phyloP scores from a whole-genome alignment of 2,329 filamentous ascomycete species.

The Pseudomassariella vexata region DNA sequence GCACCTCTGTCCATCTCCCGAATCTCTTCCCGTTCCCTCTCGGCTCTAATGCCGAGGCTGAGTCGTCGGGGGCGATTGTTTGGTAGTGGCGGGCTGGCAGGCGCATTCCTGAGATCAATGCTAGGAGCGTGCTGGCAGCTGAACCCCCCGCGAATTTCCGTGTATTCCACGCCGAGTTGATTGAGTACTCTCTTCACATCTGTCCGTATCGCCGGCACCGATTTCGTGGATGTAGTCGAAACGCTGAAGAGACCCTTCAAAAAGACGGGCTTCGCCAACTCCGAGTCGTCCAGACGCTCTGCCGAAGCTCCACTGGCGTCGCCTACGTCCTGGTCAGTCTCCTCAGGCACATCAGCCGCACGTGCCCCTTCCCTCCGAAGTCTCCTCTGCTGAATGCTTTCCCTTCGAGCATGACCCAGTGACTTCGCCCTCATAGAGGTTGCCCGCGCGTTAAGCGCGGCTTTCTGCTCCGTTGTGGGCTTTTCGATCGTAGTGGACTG shows the following conservation, averaged over 20 bases:
- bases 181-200: slow-evolving; percentile 89
- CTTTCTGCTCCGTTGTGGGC: slow-evolving; percentile 44
- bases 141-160: slow-evolving; percentile 91
- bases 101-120: slow-evolving; percentile 75
- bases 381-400: slow-evolving; percentile 86
- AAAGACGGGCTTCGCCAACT: slow-evolving; percentile 88
- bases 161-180: slow-evolving; percentile 83
- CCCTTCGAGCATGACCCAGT: slow-evolving; percentile 78
- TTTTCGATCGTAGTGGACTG: slow-evolving; percentile 57
- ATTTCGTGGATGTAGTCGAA: slow-evolving; percentile 90
- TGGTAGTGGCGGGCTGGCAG: slow-evolving; percentile 50
- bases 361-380: slow-evolving; percentile 65
- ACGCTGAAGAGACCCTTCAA: slow-evolving; percentile 97
- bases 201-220: slow-evolving; percentile 74
- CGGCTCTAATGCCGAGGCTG: slow-evolving; percentile 68
- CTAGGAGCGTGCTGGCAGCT: slow-evolving; percentile 82
- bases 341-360: slow-evolving; percentile 79
- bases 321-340: slow-evolving; percentile 76
- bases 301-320: slow-evolving; percentile 55
- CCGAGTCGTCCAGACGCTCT: slow-evolving; percentile 60
- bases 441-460: slow-evolving; percentile 46
- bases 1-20: slow-evolving; percentile 53
- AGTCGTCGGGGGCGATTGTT: slow-evolving; percentile 69
- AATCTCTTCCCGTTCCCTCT: slow-evolving; percentile 66
- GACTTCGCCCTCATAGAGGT: slow-evolving; percentile 76